Evolutionary conservation across 257 asterid genomes (phyloP).

Genomic region (Lycium ferocissimum): DNA sequence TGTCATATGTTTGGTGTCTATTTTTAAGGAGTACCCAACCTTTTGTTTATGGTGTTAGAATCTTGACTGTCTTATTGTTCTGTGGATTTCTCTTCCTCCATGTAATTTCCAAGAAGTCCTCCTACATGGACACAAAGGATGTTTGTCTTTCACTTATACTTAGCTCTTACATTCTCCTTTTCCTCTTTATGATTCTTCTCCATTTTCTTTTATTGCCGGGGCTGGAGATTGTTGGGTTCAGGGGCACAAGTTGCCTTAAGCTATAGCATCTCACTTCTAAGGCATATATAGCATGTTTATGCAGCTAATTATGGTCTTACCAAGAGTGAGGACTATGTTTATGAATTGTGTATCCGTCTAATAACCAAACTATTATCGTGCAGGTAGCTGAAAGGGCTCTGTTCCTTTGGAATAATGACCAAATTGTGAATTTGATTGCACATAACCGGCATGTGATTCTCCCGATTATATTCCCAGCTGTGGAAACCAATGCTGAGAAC

Average conservation of each 20-base stretch:
- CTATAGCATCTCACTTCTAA: slow-evolving; percentile 12
- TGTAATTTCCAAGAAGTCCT: neutral
- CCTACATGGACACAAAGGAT: neutral
- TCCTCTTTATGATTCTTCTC: neutral
- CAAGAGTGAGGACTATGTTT: neutral
- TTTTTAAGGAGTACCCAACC: neutral
- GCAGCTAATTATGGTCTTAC: neutral
- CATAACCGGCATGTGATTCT: slow-evolving; percentile 75
- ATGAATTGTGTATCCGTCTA: neutral
- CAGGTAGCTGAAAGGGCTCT: slow-evolving; percentile 94
- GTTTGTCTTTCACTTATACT: neutral
- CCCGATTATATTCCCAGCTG: slow-evolving; percentile 79
- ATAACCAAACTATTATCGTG: neutral
- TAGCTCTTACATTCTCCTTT: neutral
- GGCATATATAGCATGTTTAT: neutral
- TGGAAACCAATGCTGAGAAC: slow-evolving; percentile 64
- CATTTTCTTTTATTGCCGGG: neutral
- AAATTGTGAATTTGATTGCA: slow-evolving; percentile 64
- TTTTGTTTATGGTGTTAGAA: neutral
- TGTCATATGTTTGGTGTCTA: neutral
- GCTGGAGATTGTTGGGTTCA: neutral
- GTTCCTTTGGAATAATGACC: slow-evolving; percentile 45
- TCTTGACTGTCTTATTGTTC: neutral
- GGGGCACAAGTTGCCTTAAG: neutral
- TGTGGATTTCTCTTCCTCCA: neutral